Conservation (phyloP, 2,329 filamentous ascomycete species). For the Xylaria arbuscula region DNA sequence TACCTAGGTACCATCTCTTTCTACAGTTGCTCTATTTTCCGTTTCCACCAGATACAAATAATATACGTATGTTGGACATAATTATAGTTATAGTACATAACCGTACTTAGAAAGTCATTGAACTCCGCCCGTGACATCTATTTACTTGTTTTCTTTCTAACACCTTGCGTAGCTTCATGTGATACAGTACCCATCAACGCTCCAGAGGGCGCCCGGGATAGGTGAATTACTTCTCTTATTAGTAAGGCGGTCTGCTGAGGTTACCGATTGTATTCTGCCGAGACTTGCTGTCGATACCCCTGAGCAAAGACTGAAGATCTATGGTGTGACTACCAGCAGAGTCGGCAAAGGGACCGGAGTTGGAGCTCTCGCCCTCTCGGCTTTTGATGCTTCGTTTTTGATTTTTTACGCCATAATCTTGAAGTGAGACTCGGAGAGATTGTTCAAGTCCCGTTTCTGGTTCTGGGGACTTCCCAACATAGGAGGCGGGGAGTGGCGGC, state of each 20-base stretch:
- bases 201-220: conserved; percentile 3
- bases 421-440: conserved; percentile 48
- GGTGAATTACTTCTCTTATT: conserved; percentile 15
- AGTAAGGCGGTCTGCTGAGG: conserved; percentile 50
- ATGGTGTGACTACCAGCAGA: conserved; percentile 39
- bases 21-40: background rate
- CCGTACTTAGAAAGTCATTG: conserved; percentile 1
- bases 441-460: conserved; percentile 42
- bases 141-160: conserved; percentile 17
- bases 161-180: conserved; percentile 1
- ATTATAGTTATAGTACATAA: conserved; percentile 25
- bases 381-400: conserved; percentile 46
- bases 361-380: conserved; percentile 47
- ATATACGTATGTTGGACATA: conserved; percentile 19
- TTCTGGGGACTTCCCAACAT: conserved; percentile 42
- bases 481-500: conserved; percentile 61
- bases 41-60: conserved; percentile 7
- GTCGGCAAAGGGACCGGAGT: conserved; percentile 42
- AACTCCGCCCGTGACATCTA: conserved; percentile 3
- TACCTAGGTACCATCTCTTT: background rate
- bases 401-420: conserved; percentile 52
- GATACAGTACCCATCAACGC: conserved; percentile 14
- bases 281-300: conserved; percentile 51
- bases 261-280: conserved; percentile 50
- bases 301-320: conserved; percentile 51